Base-by-base conservation (phyloP, 345 rosid genomes). In the Eucalyptus polyanthemos region DNA sequence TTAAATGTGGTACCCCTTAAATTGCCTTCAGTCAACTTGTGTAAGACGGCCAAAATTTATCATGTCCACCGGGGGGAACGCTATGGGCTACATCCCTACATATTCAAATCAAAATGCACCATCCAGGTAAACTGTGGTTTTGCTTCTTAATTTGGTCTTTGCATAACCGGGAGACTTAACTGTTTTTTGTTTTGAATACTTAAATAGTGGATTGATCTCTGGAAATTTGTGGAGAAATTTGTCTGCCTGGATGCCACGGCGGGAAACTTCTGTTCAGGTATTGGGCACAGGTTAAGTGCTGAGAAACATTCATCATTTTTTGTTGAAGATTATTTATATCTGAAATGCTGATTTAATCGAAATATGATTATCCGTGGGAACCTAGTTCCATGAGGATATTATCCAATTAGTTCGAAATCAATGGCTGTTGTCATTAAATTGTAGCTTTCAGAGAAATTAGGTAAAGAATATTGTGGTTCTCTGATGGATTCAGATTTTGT, bases 181-280 rank as follows among this genome's bases (percentile, higher is more conserved):
- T 87, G 45, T 88, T 34, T 89, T 88, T 87, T 87, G 56, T 91
- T 89, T 31, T 80, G 40, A 88, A 86, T 91, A 88, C 31, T 88
- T 87, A 67, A 91, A 86, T 93, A 96, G 99, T 91, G 97, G 95
- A 83, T 89, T 95, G 86, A 93, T 97, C 88, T 93, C 98, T 88
- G 98, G 97, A 91, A 97, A 93, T 91, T 91, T 95, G 51, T 97
- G 98, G 99, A 95, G 99, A 92, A 95, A 94, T 88, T 86, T 97
- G 87, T 94, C 99, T 88, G 93, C 98, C 16, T 96, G 98, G 99
- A 93, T 97, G 94, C 99, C 97, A 86, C 96, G 90, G 91, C 91
- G 97, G 92, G 95, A 92, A 93, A 88, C 95, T 76, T 92, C 96
- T 88, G 87, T 90, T 90, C 97, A 94, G 98, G 98, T 97, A 76